phyloP scores from a whole-genome alignment of 352 stramenopile genomes.

The Stramenopiles sp. region DNA sequence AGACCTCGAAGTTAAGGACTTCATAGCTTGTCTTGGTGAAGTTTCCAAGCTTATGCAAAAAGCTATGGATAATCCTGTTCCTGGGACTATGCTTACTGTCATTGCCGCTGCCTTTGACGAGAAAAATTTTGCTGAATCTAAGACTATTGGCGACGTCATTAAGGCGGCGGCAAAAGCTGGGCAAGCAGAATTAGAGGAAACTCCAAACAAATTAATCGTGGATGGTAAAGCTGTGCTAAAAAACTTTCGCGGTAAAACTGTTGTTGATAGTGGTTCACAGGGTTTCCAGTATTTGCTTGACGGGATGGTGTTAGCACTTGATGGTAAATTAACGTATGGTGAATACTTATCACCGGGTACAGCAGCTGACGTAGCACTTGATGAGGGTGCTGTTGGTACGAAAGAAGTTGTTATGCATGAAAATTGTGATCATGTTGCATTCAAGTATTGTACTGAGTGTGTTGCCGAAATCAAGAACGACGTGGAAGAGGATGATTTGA shows the following conservation, averaged over 20 bases:
- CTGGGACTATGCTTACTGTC: neutral
- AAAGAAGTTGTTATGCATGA: neutral
- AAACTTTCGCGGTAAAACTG: slow-evolving; percentile 19
- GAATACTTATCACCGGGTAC: neutral
- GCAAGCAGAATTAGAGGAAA: slow-evolving; percentile 14
- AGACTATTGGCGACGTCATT: neutral
- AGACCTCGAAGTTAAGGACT: too few relatives aligned
- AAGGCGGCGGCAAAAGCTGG: neutral
- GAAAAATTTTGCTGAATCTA: neutral
- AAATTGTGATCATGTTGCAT: neutral
- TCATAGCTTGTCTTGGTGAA: neutral
- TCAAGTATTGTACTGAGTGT: neutral
- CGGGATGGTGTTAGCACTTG: neutral
- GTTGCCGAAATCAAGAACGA: neutral
- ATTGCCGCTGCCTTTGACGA: neutral
- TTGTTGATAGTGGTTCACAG: slow-evolving; percentile 23
- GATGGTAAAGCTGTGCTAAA: slow-evolving; percentile 23
- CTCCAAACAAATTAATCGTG: slow-evolving; percentile 22
- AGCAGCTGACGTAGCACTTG: neutral
- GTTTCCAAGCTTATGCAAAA: neutral
- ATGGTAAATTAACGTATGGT: neutral
- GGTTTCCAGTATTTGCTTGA: slow-evolving; percentile 22
- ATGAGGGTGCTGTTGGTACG: neutral
- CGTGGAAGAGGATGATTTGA: neutral
- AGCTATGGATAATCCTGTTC: neutral